Evolutionary conservation across 202 grass and related monocot genomes (phyloP), one percentile per base, ranked within the genome.

Genomic region (Eragrostis tef): DNA sequence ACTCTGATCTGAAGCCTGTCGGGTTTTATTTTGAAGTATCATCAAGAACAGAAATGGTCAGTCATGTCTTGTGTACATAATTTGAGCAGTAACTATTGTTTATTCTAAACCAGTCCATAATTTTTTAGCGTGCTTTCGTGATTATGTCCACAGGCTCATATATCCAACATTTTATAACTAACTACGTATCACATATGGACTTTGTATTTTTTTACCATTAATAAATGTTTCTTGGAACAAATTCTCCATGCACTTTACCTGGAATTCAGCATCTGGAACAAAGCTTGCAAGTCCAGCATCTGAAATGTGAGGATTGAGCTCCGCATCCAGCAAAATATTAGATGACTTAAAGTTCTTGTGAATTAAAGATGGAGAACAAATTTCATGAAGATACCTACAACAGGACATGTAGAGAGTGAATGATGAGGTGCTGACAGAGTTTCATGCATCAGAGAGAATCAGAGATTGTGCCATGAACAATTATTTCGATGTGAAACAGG

Each of bases 301-400:
- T 67, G 93, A 93, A 56, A 97, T 82, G 69, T 93, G 93, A 78
- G 93, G 93, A 72, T 91, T 93, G 45, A 93, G 80, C 70, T 93
- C 93, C 0, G 29, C 44, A 52, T 97, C 93, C 81, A 97, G 78
- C 70, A 97, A 75, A 87, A 97, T 97, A 83, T 93, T 91, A 49
- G 93, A 93, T 70, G 93, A 97, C 71, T 97, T 97, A 52, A 97
- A 93, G 79, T 93, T 93, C 86, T 89, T 97, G 81, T 97, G 93
- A 57, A 93, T 84, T 52, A 97, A 81, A 56, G 93, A 97, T 36
- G 93, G 93, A 50, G 93, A 93, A 64, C 90, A 97, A 58, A 91
- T 91, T 86, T 93, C 93, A 86, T 97, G 94, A 83, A 97, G 89
- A 70, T 93, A 91, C 86, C 94, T 97, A 71, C 25, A 81, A 7